A percentile compares a stretch with the other conserved stretches of the same genome.
Conservation (phyloP, 1,284 basidiomycete species). For the Pascua sp. region DNA sequence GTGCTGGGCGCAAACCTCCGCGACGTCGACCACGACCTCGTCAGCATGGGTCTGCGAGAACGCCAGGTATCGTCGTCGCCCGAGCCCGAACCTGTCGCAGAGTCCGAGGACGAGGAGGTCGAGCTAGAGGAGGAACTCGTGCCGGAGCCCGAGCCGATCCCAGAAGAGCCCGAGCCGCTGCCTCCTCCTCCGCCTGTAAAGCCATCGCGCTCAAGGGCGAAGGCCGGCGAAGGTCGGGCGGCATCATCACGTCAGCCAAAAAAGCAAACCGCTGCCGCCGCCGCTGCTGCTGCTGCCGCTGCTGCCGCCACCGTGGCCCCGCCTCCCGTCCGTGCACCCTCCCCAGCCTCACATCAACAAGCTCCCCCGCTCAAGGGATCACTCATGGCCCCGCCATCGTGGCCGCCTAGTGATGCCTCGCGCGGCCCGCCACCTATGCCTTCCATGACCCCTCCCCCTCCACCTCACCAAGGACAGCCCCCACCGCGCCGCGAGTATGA, state of each 20-base stretch:
- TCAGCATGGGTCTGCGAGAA: conserved; percentile 18
- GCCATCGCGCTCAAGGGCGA: no score
- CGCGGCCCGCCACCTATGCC: no score
- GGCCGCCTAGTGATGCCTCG: no score
- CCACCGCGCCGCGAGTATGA: no score
- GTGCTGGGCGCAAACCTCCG: conserved; percentile 4
- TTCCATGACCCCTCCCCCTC: no score
- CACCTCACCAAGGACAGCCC: no score
- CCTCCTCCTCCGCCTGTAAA: not conserved
- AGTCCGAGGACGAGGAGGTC: conserved; percentile 3
- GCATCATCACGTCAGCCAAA: not conserved
- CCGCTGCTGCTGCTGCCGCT: not conserved
- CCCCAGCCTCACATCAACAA: not conserved
- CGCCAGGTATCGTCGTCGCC: conserved; percentile 6
- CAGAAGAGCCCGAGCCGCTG: not conserved
- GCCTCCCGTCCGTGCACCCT: not conserved
- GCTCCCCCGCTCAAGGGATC: no score
- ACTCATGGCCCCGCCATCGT: no score
- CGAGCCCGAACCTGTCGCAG: conserved; percentile 4
- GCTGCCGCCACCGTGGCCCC: not conserved
- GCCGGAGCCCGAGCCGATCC: not conserved
- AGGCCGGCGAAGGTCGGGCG: no score
- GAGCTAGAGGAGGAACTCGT: not conserved
- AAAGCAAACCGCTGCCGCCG: not conserved
- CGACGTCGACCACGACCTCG: conserved; percentile 22